Percentiles rank a stretch among this genome's conserved stretches.
phyloP scores from a whole-genome alignment of 352 stramenopile species.

The Globisporangium emineosum region DNA sequence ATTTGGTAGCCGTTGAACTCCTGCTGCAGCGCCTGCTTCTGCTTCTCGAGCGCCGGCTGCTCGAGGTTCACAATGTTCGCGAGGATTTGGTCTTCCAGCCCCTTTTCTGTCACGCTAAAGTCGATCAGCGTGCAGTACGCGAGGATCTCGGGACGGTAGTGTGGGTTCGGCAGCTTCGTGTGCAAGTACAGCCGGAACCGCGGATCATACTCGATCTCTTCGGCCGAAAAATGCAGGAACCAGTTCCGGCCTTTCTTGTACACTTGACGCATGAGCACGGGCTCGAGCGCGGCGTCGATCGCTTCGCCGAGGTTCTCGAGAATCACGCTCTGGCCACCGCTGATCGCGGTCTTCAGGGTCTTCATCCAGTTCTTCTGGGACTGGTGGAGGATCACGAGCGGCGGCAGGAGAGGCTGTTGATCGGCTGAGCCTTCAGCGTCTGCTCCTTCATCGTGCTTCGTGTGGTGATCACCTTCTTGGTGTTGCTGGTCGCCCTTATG shows the following conservation, averaged over 20 bases:
- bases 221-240: conserved; percentile 84
- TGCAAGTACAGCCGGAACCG: conserved; percentile 89
- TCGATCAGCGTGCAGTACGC: conserved; percentile 93
- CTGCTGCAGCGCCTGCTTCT: conserved; percentile 86
- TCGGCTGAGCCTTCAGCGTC: not conserved
- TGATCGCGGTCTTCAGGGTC: conserved; percentile 73
- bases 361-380: conserved; percentile 78
- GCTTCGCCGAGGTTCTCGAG: conserved; percentile 87
- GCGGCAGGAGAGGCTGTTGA: conserved; percentile 9
- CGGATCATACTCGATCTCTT: conserved; percentile 89
- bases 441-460: not conserved
- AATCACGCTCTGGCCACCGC: conserved; percentile 77
- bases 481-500: not conserved
- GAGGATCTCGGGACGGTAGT: conserved; percentile 91
- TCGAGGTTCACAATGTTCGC: conserved; percentile 89
- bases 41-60: conserved; percentile 84
- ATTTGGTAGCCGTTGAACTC: conserved; percentile 93
- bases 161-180: conserved; percentile 91
- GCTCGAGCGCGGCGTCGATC: conserved; percentile 87
- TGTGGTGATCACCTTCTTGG: not conserved
- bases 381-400: conserved; percentile 69
- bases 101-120: conserved; percentile 91
- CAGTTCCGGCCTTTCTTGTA: conserved; percentile 87
- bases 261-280: conserved; percentile 86
- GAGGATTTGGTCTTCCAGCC: conserved; percentile 88